Evolutionary conservation across 176 grass and related monocot genomes (phyloP).

Genomic region (Avena eriantha): DNA sequence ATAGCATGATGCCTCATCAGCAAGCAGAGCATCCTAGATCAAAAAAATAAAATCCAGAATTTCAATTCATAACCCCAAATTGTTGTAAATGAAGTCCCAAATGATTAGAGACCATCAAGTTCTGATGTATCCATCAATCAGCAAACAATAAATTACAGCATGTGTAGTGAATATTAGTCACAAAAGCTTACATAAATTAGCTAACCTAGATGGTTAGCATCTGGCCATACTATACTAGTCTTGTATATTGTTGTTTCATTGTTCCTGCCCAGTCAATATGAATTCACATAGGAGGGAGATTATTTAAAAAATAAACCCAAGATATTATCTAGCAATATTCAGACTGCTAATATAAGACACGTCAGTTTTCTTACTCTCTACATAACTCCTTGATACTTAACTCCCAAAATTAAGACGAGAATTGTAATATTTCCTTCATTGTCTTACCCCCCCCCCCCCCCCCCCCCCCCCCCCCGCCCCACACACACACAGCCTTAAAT

Average conservation of each 20-base stretch:
- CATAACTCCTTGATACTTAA: not conserved
- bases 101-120: not conserved
- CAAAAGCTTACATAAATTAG: slow-evolving; percentile 1
- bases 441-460: no score
- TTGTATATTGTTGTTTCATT: not conserved
- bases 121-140: not conserved
- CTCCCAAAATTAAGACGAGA: not conserved
- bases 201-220: not conserved
- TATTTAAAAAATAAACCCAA: not conserved
- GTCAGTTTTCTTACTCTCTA: slow-evolving; percentile 15
- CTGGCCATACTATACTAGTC: not conserved
- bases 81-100: not conserved
- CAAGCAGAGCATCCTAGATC: slow-evolving; percentile 58
- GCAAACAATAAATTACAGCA: slow-evolving; percentile 5
- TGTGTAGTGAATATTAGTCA: not conserved
- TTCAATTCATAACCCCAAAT: not conserved
- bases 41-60: not conserved
- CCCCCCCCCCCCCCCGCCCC: no score
- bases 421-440: not conserved
- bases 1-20: slow-evolving; percentile 72
- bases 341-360: slow-evolving; percentile 16
- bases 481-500: no score
- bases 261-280: not conserved
- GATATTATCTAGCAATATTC: slow-evolving; percentile 3
- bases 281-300: not conserved